Evolutionary conservation across 768 basidiomycete genomes (phyloP), one percentile per base, ranked within the genome.

Genomic region (Boletus insuetus): DNA sequence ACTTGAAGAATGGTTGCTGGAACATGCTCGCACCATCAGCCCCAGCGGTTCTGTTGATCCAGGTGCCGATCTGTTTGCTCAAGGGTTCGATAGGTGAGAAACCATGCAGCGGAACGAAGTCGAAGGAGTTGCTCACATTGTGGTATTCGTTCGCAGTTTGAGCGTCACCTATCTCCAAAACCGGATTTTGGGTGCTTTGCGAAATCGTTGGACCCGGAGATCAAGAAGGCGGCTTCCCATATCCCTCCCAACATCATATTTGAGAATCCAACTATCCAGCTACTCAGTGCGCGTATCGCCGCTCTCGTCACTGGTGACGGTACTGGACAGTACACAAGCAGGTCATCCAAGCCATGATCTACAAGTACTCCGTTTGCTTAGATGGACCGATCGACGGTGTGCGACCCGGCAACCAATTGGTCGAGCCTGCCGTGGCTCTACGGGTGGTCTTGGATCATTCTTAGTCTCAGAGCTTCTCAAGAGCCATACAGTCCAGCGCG

Each of bases 391-490:
- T 32, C 5, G 8, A 37, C 14, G 34, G 34, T 4, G 14, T 26
- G 4, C 13, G 43, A 16, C 6, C 43, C 6, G 34, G 32, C 14
- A 17, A 13, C 6, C 24, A 10, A 17, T 19, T 17, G 20, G 26
- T 12, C 0, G 38, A 37, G 5, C 6, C 6, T 32, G 50, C 31
- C 4, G 50, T 46, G 78, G 79, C 16, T 72, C 74, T 6, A 79
- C 78, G 3, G 79, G 78, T 1, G 72, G 70, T 5, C 64, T 80
- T 2, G 79, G 79, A 2, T 71, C 74, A 2, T 71, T 74, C 52
- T 38, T 77, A 1, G 59, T 79, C 14, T 65, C 69, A 1, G 59
- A 60, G 1, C 59, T 77, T 4, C 56, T 75, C 39, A 42, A 62
- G 17, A 58, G 64, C 38, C 34, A 55, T 2, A 34, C 19, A 3